Evolutionary conservation across 768 basidiomycete species (phyloP).

Genomic region (Mycena epipterygia): DNA sequence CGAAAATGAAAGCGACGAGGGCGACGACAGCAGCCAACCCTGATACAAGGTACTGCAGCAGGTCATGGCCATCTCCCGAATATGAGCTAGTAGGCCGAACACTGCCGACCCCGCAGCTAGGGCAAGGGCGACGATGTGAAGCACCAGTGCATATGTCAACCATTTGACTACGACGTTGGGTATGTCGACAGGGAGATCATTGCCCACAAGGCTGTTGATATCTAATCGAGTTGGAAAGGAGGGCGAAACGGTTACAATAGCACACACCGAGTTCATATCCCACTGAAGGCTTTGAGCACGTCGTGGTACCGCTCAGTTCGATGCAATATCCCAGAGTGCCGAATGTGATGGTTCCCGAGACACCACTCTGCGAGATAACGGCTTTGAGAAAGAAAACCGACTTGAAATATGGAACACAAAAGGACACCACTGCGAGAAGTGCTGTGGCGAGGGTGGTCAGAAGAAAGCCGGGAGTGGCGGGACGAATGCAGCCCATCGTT

Average conservation of each 20-base stretch:
- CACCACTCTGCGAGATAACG: slow-evolving; percentile 59
- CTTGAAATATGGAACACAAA: slow-evolving; percentile 92
- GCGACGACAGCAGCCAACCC: slow-evolving; percentile 85
- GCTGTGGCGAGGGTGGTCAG: slow-evolving; percentile 84
- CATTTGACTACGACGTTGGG: slow-evolving; percentile 91
- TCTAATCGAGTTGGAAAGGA: slow-evolving; percentile 60
- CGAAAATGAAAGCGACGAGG: slow-evolving; percentile 92
- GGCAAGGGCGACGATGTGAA: slow-evolving; percentile 90
- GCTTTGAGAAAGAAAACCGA: slow-evolving; percentile 92
- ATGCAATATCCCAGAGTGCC: slow-evolving; percentile 94
- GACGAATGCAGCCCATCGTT: slow-evolving; percentile 75
- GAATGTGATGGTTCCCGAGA: slow-evolving; percentile 79
- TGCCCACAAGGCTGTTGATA: slow-evolving; percentile 84
- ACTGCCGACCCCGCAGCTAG: slow-evolving; percentile 79
- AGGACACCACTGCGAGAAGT: slow-evolving; percentile 88
- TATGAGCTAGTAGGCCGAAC: slow-evolving; percentile 90
- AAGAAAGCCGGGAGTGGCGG: slow-evolving; percentile 92
- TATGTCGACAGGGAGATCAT: slow-evolving; percentile 75
- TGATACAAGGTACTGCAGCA: slow-evolving; percentile 86
- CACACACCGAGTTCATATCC: slow-evolving; percentile 90
- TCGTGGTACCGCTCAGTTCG: slow-evolving; percentile 65
- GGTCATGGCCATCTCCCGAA: slow-evolving; percentile 88
- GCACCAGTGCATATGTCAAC: slow-evolving; percentile 93
- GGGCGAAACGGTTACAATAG: slow-evolving; percentile 8
- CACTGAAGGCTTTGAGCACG: slow-evolving; percentile 84